Evolutionary conservation across 192 early-diverging fungal species (phyloP).

Genomic region (Cetraspora pellucida): DNA sequence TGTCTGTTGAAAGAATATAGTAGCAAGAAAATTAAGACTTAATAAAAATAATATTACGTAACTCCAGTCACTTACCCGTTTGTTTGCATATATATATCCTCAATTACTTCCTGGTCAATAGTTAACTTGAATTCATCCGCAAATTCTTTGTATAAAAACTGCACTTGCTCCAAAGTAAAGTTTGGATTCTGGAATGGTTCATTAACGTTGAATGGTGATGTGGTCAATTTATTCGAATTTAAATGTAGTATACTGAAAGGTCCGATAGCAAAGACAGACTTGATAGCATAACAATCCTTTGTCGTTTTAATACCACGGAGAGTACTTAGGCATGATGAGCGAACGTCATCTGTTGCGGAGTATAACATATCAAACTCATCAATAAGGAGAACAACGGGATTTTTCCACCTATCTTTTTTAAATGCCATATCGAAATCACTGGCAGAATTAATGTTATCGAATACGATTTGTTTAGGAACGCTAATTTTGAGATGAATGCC

Average conservation of each 20-base stretch:
- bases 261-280: background rate
- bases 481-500: background rate
- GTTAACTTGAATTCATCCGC: constrained; percentile 26
- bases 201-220: constrained; percentile 37
- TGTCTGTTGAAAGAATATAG: constrained; percentile 28
- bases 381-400: constrained; percentile 16
- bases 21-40: constrained; percentile 10
- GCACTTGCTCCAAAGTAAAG: constrained; percentile 39
- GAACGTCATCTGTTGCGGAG: constrained; percentile 10
- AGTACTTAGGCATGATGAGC: background rate
- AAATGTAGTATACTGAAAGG: constrained; percentile 33
- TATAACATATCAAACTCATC: constrained; percentile 35
- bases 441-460: constrained; percentile 19
- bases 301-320: constrained; percentile 16
- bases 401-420: background rate
- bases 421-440: constrained; percentile 9
- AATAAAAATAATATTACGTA: constrained; percentile 6
- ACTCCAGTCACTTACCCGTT: constrained; percentile 32
- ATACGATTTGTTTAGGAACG: background rate
- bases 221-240: background rate
- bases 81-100: constrained; percentile 31
- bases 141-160: constrained; percentile 25
- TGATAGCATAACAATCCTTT: background rate
- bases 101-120: constrained; percentile 23
- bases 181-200: constrained; percentile 37